A percentile compares a stretch with the other conserved stretches of the same genome.
phyloP scores from a whole-genome alignment of 495 filamentous ascomycete species.

The Pseudotulostoma volvatum region DNA sequence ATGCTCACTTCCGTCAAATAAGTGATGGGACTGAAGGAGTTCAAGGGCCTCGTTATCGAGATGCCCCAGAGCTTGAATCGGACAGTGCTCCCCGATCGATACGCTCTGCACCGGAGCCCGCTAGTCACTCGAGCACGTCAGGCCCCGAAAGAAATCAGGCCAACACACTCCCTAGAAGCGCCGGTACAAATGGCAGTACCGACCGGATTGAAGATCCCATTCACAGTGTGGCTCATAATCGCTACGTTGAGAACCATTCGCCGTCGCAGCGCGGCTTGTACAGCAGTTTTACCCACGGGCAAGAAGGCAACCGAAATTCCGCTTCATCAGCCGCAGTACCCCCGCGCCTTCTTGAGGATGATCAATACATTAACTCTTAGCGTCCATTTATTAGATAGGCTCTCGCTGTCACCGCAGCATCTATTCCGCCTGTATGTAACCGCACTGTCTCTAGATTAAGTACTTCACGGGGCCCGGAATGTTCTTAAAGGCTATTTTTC shows the following conservation, averaged over 20 bases:
- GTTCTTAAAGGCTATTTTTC: too few relatives aligned
- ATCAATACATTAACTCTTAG: neutral
- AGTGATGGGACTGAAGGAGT: neutral
- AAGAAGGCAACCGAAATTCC: neutral
- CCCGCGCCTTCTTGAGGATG: neutral
- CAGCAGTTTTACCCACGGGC: neutral
- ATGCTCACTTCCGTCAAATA: conserved; percentile 3
- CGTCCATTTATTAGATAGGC: too few relatives aligned
- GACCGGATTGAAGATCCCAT: neutral
- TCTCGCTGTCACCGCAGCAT: too few relatives aligned
- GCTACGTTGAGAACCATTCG: neutral
- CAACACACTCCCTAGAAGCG: too few relatives aligned
- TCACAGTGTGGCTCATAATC: neutral
- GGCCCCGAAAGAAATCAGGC: neutral
- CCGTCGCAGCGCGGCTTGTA: neutral
- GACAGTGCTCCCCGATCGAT: neutral
- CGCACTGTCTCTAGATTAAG: too few relatives aligned
- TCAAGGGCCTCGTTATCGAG: conserved; percentile 1
- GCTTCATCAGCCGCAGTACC: too few relatives aligned
- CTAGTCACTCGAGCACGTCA: neutral
- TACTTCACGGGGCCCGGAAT: too few relatives aligned
- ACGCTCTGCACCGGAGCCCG: neutral
- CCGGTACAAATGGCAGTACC: neutral
- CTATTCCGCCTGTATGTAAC: too few relatives aligned
- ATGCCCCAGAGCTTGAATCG: conserved; percentile 1